phyloP scores from a whole-genome alignment of 2,329 filamentous ascomycete species.

The Fusarium sp. region DNA sequence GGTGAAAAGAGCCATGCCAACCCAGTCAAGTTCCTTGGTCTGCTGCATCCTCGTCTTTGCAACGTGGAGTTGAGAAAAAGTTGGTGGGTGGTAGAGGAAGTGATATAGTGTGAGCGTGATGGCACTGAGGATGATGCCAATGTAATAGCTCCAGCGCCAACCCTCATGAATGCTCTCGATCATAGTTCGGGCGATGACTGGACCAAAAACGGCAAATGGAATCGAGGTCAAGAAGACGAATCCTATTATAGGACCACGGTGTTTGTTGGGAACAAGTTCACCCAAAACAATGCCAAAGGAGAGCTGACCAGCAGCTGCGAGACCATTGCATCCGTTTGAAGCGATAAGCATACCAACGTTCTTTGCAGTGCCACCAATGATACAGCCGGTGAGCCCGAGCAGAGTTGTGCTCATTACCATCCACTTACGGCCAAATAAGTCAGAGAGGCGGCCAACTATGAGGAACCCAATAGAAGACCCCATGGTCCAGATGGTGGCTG shows the following conservation, averaged over 20 bases:
- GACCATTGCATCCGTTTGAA: conserved; percentile 55
- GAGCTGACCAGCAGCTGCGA: conserved; percentile 58
- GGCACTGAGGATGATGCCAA: conserved; percentile 61
- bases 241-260: conserved; percentile 54
- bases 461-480: conserved; percentile 57
- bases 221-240: conserved; percentile 57
- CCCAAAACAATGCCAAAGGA: conserved; percentile 59
- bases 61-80: conserved; percentile 59
- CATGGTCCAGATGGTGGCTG: conserved; percentile 55
- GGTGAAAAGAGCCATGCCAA: conserved; percentile 60
- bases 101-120: conserved; percentile 57
- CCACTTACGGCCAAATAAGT: conserved; percentile 60
- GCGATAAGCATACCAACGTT: conserved; percentile 56
- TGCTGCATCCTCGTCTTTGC: conserved; percentile 55
- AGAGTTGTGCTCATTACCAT: conserved; percentile 53
- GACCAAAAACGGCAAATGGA: conserved; percentile 60
- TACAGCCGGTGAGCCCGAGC: conserved; percentile 55
- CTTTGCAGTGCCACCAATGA: conserved; percentile 54
- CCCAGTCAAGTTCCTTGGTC: conserved; percentile 60
- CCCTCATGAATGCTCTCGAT: conserved; percentile 57
- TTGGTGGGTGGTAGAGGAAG: conserved; percentile 63
- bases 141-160: conserved; percentile 66
- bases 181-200: conserved; percentile 61
- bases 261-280: conserved; percentile 60
- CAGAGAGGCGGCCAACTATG: conserved; percentile 58